Evolutionary conservation across 257 asterid genomes (phyloP).

Genomic region (Coffea eugenioides): DNA sequence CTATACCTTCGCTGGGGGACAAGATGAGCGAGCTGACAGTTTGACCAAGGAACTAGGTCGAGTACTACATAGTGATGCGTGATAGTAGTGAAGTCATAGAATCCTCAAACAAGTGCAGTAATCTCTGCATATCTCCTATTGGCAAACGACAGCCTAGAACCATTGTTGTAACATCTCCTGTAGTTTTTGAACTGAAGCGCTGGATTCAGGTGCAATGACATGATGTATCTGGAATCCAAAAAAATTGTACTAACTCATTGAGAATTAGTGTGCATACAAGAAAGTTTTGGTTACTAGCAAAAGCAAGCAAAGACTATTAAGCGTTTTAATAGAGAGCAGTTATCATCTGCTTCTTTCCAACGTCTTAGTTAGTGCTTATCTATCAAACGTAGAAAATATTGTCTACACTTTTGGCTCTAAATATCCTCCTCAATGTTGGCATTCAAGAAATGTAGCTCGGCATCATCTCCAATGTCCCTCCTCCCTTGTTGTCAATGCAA

Average conservation of each 20-base stretch:
- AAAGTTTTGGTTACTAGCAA: neutral
- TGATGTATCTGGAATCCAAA: neutral
- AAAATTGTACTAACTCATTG: neutral
- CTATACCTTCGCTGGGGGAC: conserved; percentile 85
- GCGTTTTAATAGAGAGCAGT: too few species aligned
- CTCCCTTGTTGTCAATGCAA: neutral
- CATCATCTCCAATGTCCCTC: neutral
- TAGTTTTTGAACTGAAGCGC: neutral
- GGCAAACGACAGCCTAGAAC: neutral
- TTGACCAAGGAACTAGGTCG: conserved; percentile 74
- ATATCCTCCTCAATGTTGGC: neutral
- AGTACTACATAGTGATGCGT: conserved; percentile 50
- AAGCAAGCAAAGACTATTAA: neutral
- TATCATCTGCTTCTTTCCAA: neutral
- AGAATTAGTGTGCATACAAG: too few species aligned
- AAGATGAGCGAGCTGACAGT: conserved; percentile 81
- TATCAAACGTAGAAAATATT: neutral
- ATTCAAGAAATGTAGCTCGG: neutral
- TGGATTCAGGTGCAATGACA: neutral
- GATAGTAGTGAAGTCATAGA: neutral
- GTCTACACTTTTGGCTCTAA: neutral
- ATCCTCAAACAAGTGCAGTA: neutral
- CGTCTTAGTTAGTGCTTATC: neutral
- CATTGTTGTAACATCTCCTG: neutral
- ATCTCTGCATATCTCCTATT: neutral